Conservation (phyloP, 768 basidiomycete species). For the Mycena sanguinolenta region DNA sequence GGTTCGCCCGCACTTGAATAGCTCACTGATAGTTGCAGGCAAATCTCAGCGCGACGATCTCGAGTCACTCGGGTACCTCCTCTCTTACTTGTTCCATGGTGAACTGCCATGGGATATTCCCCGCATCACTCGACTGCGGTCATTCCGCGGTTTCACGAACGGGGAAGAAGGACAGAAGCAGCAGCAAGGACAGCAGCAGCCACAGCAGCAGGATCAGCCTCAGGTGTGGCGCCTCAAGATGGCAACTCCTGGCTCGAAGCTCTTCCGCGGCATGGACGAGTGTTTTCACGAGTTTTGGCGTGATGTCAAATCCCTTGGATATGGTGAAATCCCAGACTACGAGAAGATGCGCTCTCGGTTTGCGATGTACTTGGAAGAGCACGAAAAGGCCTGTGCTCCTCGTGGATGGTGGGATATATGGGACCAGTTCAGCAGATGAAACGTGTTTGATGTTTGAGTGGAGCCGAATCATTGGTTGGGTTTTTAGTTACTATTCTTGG, state of each 20-base stretch:
- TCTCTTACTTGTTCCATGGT: constrained; percentile 49
- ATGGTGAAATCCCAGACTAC: constrained; percentile 48
- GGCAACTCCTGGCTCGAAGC: constrained; percentile 41
- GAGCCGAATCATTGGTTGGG: no score
- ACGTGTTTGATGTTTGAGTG: not conserved
- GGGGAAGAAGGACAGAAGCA: not conserved
- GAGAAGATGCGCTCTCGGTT: constrained; percentile 41
- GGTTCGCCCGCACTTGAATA: not conserved
- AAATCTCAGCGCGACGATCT: constrained; percentile 53
- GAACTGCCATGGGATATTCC: constrained; percentile 47
- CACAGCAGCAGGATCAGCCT: constrained; percentile 19
- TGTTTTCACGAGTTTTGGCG: constrained; percentile 48
- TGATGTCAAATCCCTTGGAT: constrained; percentile 47
- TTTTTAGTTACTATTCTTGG: no score
- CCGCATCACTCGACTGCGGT: not conserved
- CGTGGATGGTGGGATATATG: constrained; percentile 31
- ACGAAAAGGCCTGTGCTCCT: not conserved
- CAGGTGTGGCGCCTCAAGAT: constrained; percentile 48
- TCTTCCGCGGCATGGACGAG: constrained; percentile 45
- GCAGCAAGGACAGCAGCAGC: no score
- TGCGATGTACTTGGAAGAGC: constrained; percentile 38
- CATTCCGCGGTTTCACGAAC: not conserved
- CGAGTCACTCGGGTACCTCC: constrained; percentile 51
- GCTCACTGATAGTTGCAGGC: constrained; percentile 30
- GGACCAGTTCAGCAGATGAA: not conserved